Base-by-base conservation (phyloP, 768 basidiomycete species). In the Tulasnella sp. region DNA sequence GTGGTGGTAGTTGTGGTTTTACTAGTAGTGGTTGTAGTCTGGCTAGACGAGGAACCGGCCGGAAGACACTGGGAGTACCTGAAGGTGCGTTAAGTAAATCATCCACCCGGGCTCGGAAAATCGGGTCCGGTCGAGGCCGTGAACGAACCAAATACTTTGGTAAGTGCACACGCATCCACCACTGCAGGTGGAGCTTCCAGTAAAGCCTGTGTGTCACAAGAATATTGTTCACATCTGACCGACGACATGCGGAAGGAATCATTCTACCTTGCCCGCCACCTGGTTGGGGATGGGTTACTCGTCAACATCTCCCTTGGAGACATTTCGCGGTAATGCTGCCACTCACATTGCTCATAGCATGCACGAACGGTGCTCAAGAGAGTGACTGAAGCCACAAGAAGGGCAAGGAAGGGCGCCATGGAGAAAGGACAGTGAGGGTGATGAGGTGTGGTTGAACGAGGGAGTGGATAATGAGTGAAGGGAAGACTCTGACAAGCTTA, bases 141-240 rank as follows among this genome's bases (percentile, higher is more conserved):
- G 68, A 44, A 36, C 24, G 74, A 24, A 21, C 39, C 14, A 76
- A 7, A 40, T 31, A 27, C 34, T 34, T 71, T 19, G 71, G 74
- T 73, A 31, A 3, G 38, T 75, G 46, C 62, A 48, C 9, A 77
- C 81, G 77, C 81, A 88, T 87, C 87, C 87, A 40, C 87, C 78
- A 72, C 85, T 86, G 72, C 89, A 89, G 18, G 85, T 85, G 4
- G 87, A 87, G 34, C 85, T 36, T 73, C 88, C 88, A 12, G 86
- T 85, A 48, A 18, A 78, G 27, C 77, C 77, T 78, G 24, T 24
- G 7, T 18, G 34, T 52, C 8, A 5, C 5, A 42, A n/a, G 2
- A 31, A 21, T 7, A 14, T 21, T n/a, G 16, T 36, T 14, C 42
- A 68, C 38, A 12, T 27, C 5, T 10, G 16, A 27, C 14, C 19